phyloP scores from a whole-genome alignment of 148 eudicot genomes.

The Cornus kousa region DNA sequence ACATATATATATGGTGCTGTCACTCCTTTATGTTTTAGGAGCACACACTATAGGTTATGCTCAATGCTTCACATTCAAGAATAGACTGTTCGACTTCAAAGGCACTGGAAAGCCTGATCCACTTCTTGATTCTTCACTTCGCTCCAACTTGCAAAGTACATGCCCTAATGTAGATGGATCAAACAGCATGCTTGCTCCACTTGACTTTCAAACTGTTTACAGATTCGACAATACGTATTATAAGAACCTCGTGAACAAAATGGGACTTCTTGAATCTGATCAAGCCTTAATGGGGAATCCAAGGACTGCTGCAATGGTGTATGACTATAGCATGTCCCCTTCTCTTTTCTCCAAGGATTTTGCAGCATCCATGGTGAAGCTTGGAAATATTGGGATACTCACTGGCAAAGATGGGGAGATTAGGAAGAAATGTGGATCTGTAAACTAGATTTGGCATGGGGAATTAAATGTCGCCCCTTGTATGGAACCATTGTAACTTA shows the following conservation, averaged over 20 bases:
- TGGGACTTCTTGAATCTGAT: constrained; percentile 51
- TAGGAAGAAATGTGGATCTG: constrained; percentile 21
- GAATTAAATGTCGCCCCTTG: not conserved
- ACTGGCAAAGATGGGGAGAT: constrained; percentile 30
- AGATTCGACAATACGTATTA: constrained; percentile 46
- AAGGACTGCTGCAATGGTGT: constrained; percentile 38
- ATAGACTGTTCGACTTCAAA: constrained; percentile 41
- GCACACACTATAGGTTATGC: constrained; percentile 54
- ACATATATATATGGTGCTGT: not conserved
- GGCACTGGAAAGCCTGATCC: constrained; percentile 51
- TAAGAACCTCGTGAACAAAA: constrained; percentile 34
- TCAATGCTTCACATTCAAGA: constrained; percentile 60
- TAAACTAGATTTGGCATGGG: not conserved
- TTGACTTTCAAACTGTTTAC: constrained; percentile 27
- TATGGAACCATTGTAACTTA: not conserved
- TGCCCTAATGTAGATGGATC: constrained; percentile 39
- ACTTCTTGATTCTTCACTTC: constrained; percentile 32
- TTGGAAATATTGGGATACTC: constrained; percentile 28
- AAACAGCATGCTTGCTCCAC: constrained; percentile 30
- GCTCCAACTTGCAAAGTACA: constrained; percentile 22
- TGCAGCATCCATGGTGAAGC: constrained; percentile 34
- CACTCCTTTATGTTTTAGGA: constrained; percentile 19
- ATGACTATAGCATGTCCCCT: constrained; percentile 18
- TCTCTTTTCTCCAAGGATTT: constrained; percentile 28
- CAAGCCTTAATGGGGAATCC: constrained; percentile 40